Conservation (phyloP, 1,284 basidiomycete genomes). For the Cryptococcus neoformans region DNA sequence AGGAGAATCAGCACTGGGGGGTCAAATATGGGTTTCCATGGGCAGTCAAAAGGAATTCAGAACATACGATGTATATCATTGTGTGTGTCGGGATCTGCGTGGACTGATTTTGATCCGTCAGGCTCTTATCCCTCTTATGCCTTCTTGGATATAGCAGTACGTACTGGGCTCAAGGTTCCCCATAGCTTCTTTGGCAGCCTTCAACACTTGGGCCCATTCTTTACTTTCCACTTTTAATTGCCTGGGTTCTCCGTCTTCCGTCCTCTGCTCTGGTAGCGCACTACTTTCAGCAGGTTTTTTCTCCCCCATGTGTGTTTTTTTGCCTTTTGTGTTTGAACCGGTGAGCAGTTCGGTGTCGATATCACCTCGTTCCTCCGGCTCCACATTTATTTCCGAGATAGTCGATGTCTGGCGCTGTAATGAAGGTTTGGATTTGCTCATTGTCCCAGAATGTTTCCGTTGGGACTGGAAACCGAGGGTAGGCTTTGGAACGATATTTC, state of each 20-base stretch:
- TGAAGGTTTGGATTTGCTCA: constrained; percentile 8
- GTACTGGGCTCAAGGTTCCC: constrained; percentile 60
- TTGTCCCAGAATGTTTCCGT: constrained; percentile 4
- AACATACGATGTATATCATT: constrained; percentile 44
- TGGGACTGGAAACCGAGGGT: constrained; percentile 16
- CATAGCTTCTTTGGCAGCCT: constrained; percentile 57
- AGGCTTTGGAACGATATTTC: constrained; percentile 8
- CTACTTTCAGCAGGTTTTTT: background rate
- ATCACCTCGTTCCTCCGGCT: background rate
- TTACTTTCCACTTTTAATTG: constrained; percentile 37
- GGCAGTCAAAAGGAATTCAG: constrained; percentile 15
- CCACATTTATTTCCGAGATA: background rate
- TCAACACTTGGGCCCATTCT: constrained; percentile 56
- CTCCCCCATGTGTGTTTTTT: background rate
- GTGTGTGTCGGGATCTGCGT: constrained; percentile 39
- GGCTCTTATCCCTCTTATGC: background rate
- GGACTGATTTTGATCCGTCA: constrained; percentile 21
- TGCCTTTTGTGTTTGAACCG: background rate
- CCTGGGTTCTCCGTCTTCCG: constrained; percentile 5
- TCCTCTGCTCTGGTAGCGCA: background rate
- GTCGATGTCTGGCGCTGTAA: constrained; percentile 1
- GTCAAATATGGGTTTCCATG: constrained; percentile 2
- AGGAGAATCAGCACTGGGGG: constrained; percentile 1
- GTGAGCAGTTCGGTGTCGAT: background rate
- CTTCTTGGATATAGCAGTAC: constrained; percentile 31